Percentiles rank a stretch among this genome's conserved stretches.
These are phyloP conservation scores for Stellera chamaejasme DNA, from an alignment of 345 rosid genomes.

Conservation along the genomic window DNA sequence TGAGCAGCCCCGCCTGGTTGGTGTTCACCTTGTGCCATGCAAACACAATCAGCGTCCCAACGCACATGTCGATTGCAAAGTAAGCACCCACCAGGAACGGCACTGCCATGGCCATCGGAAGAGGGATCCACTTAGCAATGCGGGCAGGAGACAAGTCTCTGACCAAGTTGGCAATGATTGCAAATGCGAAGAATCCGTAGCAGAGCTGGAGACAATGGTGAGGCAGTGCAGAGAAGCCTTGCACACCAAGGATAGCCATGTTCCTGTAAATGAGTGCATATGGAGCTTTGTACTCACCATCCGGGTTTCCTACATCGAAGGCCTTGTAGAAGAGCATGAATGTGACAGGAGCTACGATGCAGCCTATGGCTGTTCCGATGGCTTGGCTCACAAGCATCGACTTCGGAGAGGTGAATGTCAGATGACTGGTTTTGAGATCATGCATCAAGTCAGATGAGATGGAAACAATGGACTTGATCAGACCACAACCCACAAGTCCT, in stretches of 20 bases:
- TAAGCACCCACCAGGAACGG: constrained; percentile 91
- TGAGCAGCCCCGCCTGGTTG: constrained; percentile 49
- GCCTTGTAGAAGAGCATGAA: constrained; percentile 88
- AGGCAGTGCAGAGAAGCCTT: constrained; percentile 95
- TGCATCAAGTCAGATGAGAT: constrained; percentile 93
- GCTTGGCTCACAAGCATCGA: constrained; percentile 87
- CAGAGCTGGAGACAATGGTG: constrained; percentile 76
- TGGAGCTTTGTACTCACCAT: constrained; percentile 95
- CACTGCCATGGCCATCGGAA: constrained; percentile 98
- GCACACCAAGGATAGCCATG: constrained; percentile 91
- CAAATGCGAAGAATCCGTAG: constrained; percentile 73
- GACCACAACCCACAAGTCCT: constrained; percentile 83
- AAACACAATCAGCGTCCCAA: constrained; percentile 55
- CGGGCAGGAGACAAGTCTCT: constrained; percentile 47
- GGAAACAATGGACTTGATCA: constrained; percentile 78
- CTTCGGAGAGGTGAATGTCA: constrained; percentile 81
- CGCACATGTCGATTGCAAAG: constrained; percentile 80
- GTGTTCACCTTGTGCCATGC: constrained; percentile 45
- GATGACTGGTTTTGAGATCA: constrained; percentile 88
- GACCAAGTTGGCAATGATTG: constrained; percentile 50
- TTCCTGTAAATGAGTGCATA: constrained; percentile 76
- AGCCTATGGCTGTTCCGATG: constrained; percentile 81
- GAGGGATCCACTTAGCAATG: constrained; percentile 67
- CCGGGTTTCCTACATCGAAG: constrained; percentile 82
- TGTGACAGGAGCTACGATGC: constrained; percentile 75